Evolutionary conservation across 2,329 filamentous ascomycete genomes (phyloP).

Genomic region (Scortechinia acanthostroma): DNA sequence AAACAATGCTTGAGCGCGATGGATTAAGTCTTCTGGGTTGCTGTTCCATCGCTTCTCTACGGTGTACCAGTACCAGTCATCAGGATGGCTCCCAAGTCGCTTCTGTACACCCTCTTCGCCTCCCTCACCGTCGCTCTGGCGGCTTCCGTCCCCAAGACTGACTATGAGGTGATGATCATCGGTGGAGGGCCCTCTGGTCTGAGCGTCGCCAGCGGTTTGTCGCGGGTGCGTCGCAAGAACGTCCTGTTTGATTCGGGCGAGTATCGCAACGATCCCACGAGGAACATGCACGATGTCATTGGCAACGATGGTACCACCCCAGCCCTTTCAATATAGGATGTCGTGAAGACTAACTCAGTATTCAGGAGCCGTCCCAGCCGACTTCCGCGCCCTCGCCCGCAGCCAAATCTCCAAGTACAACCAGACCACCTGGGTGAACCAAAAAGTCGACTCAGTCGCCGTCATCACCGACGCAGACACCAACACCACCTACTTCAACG

Average conservation of each 20-base stretch:
- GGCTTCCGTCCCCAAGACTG: constrained; percentile 2
- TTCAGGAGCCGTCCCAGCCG: constrained; percentile 41
- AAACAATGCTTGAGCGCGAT: too few species aligned
- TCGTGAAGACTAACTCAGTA: too few species aligned
- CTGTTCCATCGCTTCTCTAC: too few species aligned
- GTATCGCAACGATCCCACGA: constrained; percentile 47
- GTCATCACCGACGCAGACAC: constrained; percentile 12
- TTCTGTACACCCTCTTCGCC: neutral
- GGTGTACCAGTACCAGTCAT: too few species aligned
- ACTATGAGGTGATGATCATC: constrained; percentile 46
- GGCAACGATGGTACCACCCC: constrained; percentile 46
- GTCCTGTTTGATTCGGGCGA: constrained; percentile 48
- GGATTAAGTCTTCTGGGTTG: too few species aligned
- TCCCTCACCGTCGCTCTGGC: neutral
- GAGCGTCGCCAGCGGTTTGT: constrained; percentile 44
- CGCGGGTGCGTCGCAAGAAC: constrained; percentile 43
- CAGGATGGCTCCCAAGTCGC: neutral
- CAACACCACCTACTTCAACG: constrained; percentile 36
- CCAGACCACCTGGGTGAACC: constrained; percentile 43
- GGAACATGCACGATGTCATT: constrained; percentile 54
- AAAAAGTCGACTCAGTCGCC: constrained; percentile 13
- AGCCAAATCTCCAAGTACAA: constrained; percentile 40
- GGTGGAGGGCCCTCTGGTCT: constrained; percentile 51
- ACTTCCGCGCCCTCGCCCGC: constrained; percentile 44
- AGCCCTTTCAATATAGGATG: too few species aligned